Conservation (phyloP, 192 early-diverging fungal genomes). For the Dispira simplex region DNA sequence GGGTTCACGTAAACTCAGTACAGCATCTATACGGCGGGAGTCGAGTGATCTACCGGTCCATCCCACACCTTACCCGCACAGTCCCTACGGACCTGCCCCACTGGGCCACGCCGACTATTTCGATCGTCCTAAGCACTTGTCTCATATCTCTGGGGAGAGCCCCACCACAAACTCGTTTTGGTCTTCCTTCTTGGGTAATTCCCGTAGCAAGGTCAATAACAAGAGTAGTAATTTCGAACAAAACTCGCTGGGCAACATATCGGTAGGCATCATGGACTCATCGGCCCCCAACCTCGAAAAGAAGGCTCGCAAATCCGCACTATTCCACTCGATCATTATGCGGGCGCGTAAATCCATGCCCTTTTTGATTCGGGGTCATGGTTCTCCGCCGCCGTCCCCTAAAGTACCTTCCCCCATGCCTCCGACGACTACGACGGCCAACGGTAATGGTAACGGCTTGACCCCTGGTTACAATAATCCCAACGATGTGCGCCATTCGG, state of each 20-base stretch:
- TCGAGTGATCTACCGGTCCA: background rate
- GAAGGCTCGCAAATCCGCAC: constrained; percentile 5
- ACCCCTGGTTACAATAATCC: background rate
- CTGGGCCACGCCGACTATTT: constrained; percentile 2
- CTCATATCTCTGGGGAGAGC: constrained; percentile 6
- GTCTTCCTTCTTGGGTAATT: background rate
- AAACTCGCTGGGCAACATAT: constrained; percentile 4
- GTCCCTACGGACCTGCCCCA: background rate
- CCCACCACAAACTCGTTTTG: background rate
- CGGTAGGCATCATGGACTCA: constrained; percentile 5
- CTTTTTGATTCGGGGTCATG: background rate
- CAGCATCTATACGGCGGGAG: background rate
- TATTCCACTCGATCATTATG: constrained; percentile 7
- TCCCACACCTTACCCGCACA: background rate
- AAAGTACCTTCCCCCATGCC: background rate
- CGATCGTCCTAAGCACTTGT: constrained; percentile 8
- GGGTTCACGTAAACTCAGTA: constrained; percentile 7
- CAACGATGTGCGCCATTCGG: background rate
- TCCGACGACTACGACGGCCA: no score
- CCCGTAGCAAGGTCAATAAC: constrained; percentile 1
- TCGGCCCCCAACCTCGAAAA: constrained; percentile 12
- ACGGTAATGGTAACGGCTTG: background rate
- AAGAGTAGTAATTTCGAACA: constrained; percentile 11
- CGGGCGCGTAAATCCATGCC: constrained; percentile 12
- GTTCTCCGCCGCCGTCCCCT: background rate